Percentiles rank a stretch among this genome's conserved stretches.
Evolutionary conservation across 331 rosid genomes (phyloP).

Genomic region (Rosa hybrid): DNA sequence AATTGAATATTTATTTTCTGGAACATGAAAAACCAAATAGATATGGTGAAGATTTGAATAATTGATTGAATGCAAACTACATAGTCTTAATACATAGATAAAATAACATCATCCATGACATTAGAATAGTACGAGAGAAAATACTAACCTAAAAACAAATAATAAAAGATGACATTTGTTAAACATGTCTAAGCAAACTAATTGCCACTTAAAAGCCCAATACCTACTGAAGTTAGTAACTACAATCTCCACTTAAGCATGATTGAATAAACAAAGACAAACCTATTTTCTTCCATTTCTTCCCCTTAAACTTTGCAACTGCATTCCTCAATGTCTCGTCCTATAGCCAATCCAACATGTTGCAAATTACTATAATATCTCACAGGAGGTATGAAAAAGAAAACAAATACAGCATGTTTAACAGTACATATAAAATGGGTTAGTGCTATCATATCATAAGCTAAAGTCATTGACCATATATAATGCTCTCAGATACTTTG

Average conservation of each 20-base stretch:
- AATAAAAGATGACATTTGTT: not conserved
- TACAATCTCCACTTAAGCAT: not conserved
- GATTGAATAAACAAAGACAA: slow-evolving; percentile 24
- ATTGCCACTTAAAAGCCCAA: slow-evolving; percentile 17
- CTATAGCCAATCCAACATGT: slow-evolving; percentile 41
- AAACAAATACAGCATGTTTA: not conserved
- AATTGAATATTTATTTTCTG: too few relatives aligned
- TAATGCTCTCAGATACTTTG: too few relatives aligned
- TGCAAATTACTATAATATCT: not conserved
- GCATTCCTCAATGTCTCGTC: slow-evolving; percentile 91
- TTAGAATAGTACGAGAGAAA: too few relatives aligned
- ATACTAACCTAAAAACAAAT: not conserved
- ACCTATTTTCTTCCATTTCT: slow-evolving; percentile 99
- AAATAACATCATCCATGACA: too few relatives aligned
- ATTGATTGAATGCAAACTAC: too few relatives aligned
- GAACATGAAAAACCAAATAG: too few relatives aligned
- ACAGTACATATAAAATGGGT: not conserved
- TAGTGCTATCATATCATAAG: slow-evolving; percentile 13
- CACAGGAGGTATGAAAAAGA: not conserved
- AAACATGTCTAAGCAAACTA: slow-evolving; percentile 2
- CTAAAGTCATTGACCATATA: not conserved
- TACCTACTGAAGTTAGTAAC: not conserved
- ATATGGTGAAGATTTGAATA: too few relatives aligned
- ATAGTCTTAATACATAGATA: too few relatives aligned
- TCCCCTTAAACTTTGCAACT: slow-evolving; percentile 81